Conservation (phyloP, 192 early-diverging fungal genomes). For the Geranomyces michiganensis region DNA sequence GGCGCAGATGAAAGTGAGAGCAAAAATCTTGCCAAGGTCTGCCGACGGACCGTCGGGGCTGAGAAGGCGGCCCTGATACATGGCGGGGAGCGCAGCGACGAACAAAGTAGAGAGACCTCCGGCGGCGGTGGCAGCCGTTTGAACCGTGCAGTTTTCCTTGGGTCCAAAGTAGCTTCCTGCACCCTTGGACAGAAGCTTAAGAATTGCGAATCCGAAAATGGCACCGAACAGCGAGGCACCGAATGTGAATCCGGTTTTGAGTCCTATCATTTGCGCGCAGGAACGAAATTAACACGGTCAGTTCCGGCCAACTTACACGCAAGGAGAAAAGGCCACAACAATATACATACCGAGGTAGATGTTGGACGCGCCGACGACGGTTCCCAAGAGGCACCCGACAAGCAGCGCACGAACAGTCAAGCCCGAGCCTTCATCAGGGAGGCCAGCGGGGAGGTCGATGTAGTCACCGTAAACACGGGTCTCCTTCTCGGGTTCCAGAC, state of each 20-base stretch:
- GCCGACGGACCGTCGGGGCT: conserved; percentile 57
- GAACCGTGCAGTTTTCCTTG: conserved; percentile 83
- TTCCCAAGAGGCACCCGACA: conserved; percentile 64
- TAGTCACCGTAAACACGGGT: conserved; percentile 14
- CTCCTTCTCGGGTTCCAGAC: neutral
- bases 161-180: conserved; percentile 69
- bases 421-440: conserved; percentile 23
- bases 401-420: conserved; percentile 56
- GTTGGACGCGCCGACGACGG: conserved; percentile 80
- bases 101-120: conserved; percentile 83
- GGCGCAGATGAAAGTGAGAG: conserved; percentile 74
- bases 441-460: conserved; percentile 6
- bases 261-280: too few relatives aligned
- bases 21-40: conserved; percentile 62
- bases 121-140: conserved; percentile 84
- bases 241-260: conserved; percentile 47
- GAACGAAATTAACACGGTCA: too few relatives aligned
- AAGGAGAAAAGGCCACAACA: too few relatives aligned
- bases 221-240: conserved; percentile 39
- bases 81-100: conserved; percentile 80
- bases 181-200: conserved; percentile 59
- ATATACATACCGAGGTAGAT: conserved; percentile 89
- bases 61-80: conserved; percentile 68
- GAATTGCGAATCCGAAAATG: conserved; percentile 69
- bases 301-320: too few relatives aligned